These are phyloP conservation scores for Talaromyces atroroseus DNA, from an alignment of 2,329 filamentous ascomycete species.

Conservation along the genomic window DNA sequence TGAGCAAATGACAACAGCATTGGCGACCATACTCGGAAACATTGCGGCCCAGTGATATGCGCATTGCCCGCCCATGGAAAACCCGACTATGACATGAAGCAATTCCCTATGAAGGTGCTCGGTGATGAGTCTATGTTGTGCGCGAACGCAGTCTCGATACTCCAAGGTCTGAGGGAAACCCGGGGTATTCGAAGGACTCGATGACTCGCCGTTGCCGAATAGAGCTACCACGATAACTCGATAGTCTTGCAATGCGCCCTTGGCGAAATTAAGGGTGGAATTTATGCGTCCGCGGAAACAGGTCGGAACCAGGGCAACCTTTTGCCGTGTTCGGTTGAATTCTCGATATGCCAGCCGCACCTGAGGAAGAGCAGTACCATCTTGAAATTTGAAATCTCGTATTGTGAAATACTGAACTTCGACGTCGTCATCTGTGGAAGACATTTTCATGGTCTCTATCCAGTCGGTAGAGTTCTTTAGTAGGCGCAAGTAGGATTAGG, in stretches of 20 bases:
- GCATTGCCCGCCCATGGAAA: constrained; percentile 49
- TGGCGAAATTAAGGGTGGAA: constrained; percentile 45
- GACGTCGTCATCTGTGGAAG: constrained; percentile 16
- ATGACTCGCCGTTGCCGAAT: constrained; percentile 46
- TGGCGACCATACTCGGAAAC: constrained; percentile 38
- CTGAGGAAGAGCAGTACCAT: constrained; percentile 27
- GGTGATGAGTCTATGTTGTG: constrained; percentile 38
- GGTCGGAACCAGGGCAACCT: constrained; percentile 46
- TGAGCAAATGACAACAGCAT: constrained; percentile 42
- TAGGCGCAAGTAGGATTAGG: background rate
- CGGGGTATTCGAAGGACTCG: constrained; percentile 42
- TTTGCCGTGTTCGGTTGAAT: constrained; percentile 36
- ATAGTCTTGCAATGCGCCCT: constrained; percentile 35
- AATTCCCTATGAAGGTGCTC: constrained; percentile 28
- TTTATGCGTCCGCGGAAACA: constrained; percentile 52
- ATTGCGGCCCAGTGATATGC: constrained; percentile 45
- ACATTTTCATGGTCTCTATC: background rate
- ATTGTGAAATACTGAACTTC: constrained; percentile 30
- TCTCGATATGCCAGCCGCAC: constrained; percentile 39
- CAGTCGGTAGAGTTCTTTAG: background rate
- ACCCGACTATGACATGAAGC: constrained; percentile 42
- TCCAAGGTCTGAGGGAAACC: constrained; percentile 35
- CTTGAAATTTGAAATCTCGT: constrained; percentile 35
- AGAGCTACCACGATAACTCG: constrained; percentile 45
- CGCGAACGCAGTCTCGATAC: constrained; percentile 42